Percentiles rank a stretch among this genome's conserved stretches.
These are phyloP conservation scores for Schoenoplectus triqueter DNA, from an alignment of 202 grass and related monocot species.

Conservation along the genomic window DNA sequence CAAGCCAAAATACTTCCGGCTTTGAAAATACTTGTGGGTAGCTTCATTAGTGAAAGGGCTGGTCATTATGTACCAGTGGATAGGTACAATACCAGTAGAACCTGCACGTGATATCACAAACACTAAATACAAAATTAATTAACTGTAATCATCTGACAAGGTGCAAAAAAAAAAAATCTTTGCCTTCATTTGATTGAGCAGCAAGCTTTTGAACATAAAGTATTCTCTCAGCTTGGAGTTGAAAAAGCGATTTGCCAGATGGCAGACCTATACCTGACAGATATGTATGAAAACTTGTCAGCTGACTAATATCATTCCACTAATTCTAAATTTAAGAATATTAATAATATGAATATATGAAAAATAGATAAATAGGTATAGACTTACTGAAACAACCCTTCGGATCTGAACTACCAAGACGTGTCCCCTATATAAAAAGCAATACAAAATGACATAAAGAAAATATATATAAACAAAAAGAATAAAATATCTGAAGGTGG, in stretches of 20 bases:
- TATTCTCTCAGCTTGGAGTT: constrained; percentile 95
- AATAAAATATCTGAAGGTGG: constrained; percentile 7
- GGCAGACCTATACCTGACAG: constrained; percentile 85
- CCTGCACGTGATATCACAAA: constrained; percentile 47
- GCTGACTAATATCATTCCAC: background rate
- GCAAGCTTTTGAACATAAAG: constrained; percentile 90
- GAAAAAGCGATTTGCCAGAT: constrained; percentile 97
- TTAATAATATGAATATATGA: constrained; percentile 9
- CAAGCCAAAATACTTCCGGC: constrained; percentile 93
- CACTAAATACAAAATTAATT: constrained; percentile 22
- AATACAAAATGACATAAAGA: constrained; percentile 33
- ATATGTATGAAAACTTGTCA: constrained; percentile 23
- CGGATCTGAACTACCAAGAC: constrained; percentile 91
- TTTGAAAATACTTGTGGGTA: constrained; percentile 91
- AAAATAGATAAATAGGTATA: constrained; percentile 38
- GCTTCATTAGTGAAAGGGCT: constrained; percentile 89
- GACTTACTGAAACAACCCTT: constrained; percentile 97
- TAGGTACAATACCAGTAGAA: constrained; percentile 55
- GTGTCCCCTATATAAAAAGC: constrained; percentile 63
- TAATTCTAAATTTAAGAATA: constrained; percentile 15
- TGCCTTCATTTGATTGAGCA: constrained; percentile 81
- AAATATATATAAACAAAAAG: constrained; percentile 14
- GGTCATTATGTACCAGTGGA: constrained; percentile 99
- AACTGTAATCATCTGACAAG: constrained; percentile 16
- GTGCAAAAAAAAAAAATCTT: constrained; percentile 31